phyloP scores from a whole-genome alignment of 306 rosid species.

The Ormosia emarginata region DNA sequence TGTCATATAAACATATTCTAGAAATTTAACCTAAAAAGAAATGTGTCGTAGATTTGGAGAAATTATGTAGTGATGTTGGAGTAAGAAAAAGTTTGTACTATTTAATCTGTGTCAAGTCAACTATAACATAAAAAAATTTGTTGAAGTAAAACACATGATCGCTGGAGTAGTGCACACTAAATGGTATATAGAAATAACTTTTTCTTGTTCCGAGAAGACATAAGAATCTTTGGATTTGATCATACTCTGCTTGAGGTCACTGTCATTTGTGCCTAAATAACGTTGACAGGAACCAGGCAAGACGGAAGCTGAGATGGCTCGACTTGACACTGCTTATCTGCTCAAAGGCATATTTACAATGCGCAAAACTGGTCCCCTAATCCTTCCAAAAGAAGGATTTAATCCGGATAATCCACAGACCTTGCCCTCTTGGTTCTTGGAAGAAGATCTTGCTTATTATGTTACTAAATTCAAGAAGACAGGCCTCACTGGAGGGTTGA shows the following conservation, averaged over 20 bases:
- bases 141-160: no score
- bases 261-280: background rate
- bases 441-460: conserved; percentile 27
- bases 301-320: conserved; percentile 23
- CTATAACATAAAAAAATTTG: no score
- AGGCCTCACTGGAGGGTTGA: conserved; percentile 30
- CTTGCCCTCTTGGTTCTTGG: conserved; percentile 38
- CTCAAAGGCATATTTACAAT: conserved; percentile 24
- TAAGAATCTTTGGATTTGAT: background rate
- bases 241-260: background rate
- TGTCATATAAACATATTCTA: no score
- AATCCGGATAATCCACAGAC: background rate
- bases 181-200: no score
- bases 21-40: no score
- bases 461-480: conserved; percentile 14
- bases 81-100: no score
- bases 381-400: conserved; percentile 26
- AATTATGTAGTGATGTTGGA: no score
- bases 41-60: background rate
- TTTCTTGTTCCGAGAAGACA: background rate
- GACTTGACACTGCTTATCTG: background rate
- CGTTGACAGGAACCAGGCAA: conserved; percentile 20
- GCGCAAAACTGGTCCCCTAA: conserved; percentile 17
- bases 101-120: no score
- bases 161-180: no score